Base-by-base conservation (phyloP, 2,329 filamentous ascomycete species). In the Bertia moriformis region DNA sequence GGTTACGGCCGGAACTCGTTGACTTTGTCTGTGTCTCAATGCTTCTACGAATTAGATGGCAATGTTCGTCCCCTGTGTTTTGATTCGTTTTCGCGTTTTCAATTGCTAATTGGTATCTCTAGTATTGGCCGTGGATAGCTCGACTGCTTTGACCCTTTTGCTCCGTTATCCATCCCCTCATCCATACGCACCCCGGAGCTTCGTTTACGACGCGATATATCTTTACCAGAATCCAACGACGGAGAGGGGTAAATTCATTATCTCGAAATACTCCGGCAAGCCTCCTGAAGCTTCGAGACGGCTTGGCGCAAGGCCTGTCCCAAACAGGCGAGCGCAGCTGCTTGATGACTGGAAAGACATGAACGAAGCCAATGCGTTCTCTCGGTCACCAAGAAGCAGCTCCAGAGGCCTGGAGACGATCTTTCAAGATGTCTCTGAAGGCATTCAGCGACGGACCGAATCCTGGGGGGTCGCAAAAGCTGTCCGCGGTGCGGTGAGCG, bases 1-100 rank as follows among this genome's bases (percentile, higher is more conserved):
- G 94, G 49, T 71, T 89, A 4, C 70, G 73, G 1, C 61, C 94
- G 19, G 76, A 87, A 38, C 63, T 96, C 20, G 76, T 96, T 47
- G 86, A 96, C 51, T 69, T 91, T 40, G 78, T 95, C n/a, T 95
- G 88, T 48, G 77, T 95, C 39, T 80, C 87, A 4, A 96, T 98
- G 88, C 65, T 98, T 18, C 65, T 98, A 36, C 75, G 91, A 38
- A 86, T 96, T 48, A 75, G 89, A 41, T 95, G 88, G 88, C 75
- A 88, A 48, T 63, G 84, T 91, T 62, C n/a, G n/a, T n/a, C n/a
- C n/a, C n/a, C n/a, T n/a, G n/a, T n/a, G n/a, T n/a, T n/a, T n/a
- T n/a, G n/a, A n/a, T n/a, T n/a, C n/a, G n/a, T n/a, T n/a, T n/a
- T n/a, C n/a, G n/a, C n/a, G n/a, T n/a, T n/a, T n/a, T n/a, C n/a